These are phyloP conservation scores for Globisporangium apiculatum DNA, from an alignment of 352 stramenopile genomes.

Conservation along the genomic window DNA sequence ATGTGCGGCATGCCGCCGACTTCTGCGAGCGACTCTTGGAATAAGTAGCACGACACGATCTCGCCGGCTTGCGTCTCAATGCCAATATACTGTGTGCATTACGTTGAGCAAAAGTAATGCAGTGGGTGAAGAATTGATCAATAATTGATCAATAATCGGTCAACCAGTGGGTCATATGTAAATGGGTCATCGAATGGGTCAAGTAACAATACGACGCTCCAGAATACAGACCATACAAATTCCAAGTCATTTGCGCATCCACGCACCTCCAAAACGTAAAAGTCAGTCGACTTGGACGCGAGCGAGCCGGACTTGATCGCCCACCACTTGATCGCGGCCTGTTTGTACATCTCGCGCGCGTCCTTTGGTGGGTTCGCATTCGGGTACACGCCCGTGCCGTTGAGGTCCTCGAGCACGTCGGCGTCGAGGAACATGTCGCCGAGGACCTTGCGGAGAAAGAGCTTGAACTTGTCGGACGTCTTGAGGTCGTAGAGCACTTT, in stretches of 20 bases:
- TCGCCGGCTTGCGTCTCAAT: constrained; percentile 69
- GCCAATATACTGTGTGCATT: constrained; percentile 56
- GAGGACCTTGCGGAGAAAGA: constrained; percentile 77
- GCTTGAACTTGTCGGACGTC: constrained; percentile 77
- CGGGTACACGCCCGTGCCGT: constrained; percentile 70
- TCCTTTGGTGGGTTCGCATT: constrained; percentile 63
- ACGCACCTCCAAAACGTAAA: constrained; percentile 72
- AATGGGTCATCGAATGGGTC: too few relatives aligned
- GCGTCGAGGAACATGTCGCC: constrained; percentile 80
- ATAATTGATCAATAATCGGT: too few relatives aligned
- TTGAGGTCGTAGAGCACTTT: constrained; percentile 84
- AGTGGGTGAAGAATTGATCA: too few relatives aligned
- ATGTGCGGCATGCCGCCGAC: constrained; percentile 80
- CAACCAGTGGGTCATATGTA: too few relatives aligned
- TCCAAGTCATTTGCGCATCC: background rate
- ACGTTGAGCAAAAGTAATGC: background rate
- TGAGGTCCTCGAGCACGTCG: constrained; percentile 78
- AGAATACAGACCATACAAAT: too few relatives aligned
- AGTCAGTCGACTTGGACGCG: constrained; percentile 77
- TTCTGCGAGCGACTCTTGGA: constrained; percentile 80
- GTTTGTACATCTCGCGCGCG: constrained; percentile 78
- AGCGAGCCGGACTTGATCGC: constrained; percentile 77
- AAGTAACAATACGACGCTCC: too few relatives aligned
- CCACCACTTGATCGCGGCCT: constrained; percentile 86
- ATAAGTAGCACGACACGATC: constrained; percentile 80